Conservation (phyloP, 2,329 filamentous ascomycete genomes). For the Trichoderma arundinaceum region DNA sequence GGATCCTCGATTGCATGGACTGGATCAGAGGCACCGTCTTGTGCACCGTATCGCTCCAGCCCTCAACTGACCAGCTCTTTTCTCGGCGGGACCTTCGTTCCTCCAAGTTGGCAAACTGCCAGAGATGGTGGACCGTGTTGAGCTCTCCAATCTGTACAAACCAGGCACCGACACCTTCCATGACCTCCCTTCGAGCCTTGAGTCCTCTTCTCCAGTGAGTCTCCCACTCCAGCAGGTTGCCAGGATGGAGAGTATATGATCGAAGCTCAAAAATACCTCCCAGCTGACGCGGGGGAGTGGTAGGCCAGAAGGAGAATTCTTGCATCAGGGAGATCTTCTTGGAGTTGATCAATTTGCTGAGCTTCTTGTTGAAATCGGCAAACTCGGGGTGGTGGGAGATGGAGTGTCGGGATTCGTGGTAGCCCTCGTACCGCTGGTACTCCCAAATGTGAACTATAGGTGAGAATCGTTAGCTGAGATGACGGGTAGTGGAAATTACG, state of each 20-base stretch:
- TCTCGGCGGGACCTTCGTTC: constrained; percentile 89
- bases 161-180: constrained; percentile 98
- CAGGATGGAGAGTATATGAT: constrained; percentile 94
- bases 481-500: background rate
- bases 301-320: constrained; percentile 99
- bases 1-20: constrained; percentile 90
- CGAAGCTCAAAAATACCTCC: constrained; percentile 95
- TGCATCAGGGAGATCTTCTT: constrained; percentile 96
- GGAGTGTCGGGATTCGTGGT: constrained; percentile 86
- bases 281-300: constrained; percentile 83
- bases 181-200: constrained; percentile 89
- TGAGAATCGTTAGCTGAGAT: background rate
- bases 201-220: constrained; percentile 95
- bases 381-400: constrained; percentile 86
- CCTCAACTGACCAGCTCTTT: constrained; percentile 92
- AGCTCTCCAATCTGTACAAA: constrained; percentile 98
- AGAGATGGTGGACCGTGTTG: constrained; percentile 96
- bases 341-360: constrained; percentile 81
- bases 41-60: constrained; percentile 97
- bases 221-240: constrained; percentile 97
- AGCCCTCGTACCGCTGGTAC: constrained; percentile 95
- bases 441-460: constrained; percentile 95
- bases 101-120: constrained; percentile 97
- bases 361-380: constrained; percentile 79
- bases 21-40: constrained; percentile 98